Evolutionary conservation across 257 asterid genomes (phyloP).

Genomic region (Solanum appendiculatum): DNA sequence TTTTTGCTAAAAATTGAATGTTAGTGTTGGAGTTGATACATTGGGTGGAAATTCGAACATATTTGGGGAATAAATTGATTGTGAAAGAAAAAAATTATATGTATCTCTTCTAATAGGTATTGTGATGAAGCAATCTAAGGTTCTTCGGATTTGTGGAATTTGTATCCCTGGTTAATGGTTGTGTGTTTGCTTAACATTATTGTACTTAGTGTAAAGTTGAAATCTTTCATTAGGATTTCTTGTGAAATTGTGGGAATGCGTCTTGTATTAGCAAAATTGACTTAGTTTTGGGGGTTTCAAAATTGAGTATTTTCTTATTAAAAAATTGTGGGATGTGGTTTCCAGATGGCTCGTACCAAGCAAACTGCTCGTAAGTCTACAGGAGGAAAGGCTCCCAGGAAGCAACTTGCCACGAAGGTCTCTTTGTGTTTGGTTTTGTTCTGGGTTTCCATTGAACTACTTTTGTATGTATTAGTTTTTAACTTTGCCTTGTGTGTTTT

Average conservation of each 20-base stretch:
- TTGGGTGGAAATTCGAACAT: background rate
- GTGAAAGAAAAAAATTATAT: background rate
- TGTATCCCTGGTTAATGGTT: background rate
- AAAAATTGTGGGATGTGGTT: background rate
- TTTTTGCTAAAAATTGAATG: background rate
- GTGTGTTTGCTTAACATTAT: background rate
- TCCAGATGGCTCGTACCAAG: slow-evolving; percentile 62
- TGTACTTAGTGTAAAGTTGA: background rate
- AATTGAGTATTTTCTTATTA: background rate
- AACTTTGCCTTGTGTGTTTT: background rate
- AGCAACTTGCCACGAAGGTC: slow-evolving; percentile 62
- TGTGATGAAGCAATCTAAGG: background rate
- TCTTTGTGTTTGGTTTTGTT: background rate
- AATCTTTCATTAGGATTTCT: background rate
- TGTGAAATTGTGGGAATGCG: background rate
- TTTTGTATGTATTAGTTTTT: background rate
- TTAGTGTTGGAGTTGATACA: background rate
- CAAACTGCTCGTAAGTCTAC: slow-evolving; percentile 66
- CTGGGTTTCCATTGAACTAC: background rate
- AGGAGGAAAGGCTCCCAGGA: slow-evolving; percentile 68
- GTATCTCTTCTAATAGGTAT: too few relatives aligned
- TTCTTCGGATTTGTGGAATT: background rate
- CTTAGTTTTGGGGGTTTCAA: background rate
- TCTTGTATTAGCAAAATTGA: background rate
- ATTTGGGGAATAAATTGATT: too few relatives aligned